phyloP scores from a whole-genome alignment of 805 yeast species.

The Yamadazyma olivae region DNA sequence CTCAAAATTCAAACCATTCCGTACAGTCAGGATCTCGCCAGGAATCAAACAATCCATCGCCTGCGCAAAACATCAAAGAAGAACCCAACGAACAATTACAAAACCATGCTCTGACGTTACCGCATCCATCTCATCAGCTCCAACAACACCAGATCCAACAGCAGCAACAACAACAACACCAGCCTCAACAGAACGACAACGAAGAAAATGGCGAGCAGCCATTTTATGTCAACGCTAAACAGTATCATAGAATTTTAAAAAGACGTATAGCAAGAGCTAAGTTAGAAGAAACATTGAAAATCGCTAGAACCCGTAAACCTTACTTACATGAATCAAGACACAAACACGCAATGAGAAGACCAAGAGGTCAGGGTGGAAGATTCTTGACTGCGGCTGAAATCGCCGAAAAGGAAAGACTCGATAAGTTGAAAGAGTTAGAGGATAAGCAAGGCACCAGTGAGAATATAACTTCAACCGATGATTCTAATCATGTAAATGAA shows the following conservation, averaged over 20 bases:
- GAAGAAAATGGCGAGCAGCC: slow-evolving; percentile 65
- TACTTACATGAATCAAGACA: slow-evolving; percentile 96
- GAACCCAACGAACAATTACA: too few relatives aligned
- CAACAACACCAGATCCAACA: slow-evolving; percentile 16
- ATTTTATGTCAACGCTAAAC: slow-evolving; percentile 96
- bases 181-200: slow-evolving; percentile 8
- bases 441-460: slow-evolving; percentile 10
- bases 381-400: slow-evolving; percentile 85
- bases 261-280: slow-evolving; percentile 92
- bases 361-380: slow-evolving; percentile 98
- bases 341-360: slow-evolving; percentile 98
- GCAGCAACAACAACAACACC: slow-evolving; percentile 19
- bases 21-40: too few relatives aligned
- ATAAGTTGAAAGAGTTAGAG: slow-evolving; percentile 34
- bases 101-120: too few relatives aligned
- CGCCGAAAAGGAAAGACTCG: slow-evolving; percentile 42
- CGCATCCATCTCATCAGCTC: too few relatives aligned
- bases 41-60: too few relatives aligned
- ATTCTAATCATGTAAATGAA: neutral
- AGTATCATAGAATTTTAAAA: slow-evolving; percentile 90
- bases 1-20: slow-evolving; percentile 1
- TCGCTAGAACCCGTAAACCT: slow-evolving; percentile 87
- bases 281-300: slow-evolving; percentile 82
- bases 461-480: neutral
- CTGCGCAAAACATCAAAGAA: too few relatives aligned